Conservation (phyloP, 768 basidiomycete genomes). For the Dioszegia aurantiaca region DNA sequence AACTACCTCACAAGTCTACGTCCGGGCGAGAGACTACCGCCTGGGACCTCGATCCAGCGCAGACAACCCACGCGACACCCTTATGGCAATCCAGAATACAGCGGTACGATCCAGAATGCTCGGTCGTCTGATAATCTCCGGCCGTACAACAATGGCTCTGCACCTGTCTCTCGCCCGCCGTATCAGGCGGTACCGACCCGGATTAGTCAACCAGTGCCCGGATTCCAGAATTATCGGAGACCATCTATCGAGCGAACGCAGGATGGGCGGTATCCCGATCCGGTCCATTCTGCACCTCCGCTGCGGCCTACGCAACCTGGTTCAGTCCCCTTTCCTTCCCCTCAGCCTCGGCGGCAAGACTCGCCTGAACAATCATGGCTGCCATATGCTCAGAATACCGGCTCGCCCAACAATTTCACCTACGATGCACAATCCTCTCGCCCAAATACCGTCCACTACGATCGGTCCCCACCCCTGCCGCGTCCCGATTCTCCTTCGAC, state of each 20-base stretch:
- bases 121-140: constrained; percentile 44
- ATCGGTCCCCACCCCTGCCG: constrained; percentile 29
- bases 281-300: constrained; percentile 18
- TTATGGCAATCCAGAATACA: constrained; percentile 4
- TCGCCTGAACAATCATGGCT: constrained; percentile 11
- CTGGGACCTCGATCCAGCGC: constrained; percentile 15
- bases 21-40: constrained; percentile 2
- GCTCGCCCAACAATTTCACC: constrained; percentile 4
- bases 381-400: constrained; percentile 3
- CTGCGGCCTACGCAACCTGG: constrained; percentile 16
- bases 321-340: constrained; percentile 37
- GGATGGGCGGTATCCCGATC: constrained; percentile 42
- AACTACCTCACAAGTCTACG: constrained; percentile 9
- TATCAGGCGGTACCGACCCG: constrained; percentile 30
- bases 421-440: constrained; percentile 8
- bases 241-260: constrained; percentile 31
- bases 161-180: constrained; percentile 24
- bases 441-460: constrained; percentile 34
- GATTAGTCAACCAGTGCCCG: constrained; percentile 12
- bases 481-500: constrained; percentile 30
- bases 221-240: constrained; percentile 18
- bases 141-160: constrained; percentile 16
- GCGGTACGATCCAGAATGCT: constrained; percentile 22
- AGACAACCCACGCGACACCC: constrained; percentile 12
- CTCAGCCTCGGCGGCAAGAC: constrained; percentile 20